A percentile compares a stretch with the other conserved stretches of the same genome.
Conservation (phyloP, 2,329 filamentous ascomycete genomes). For the Hypoxylon sp. region DNA sequence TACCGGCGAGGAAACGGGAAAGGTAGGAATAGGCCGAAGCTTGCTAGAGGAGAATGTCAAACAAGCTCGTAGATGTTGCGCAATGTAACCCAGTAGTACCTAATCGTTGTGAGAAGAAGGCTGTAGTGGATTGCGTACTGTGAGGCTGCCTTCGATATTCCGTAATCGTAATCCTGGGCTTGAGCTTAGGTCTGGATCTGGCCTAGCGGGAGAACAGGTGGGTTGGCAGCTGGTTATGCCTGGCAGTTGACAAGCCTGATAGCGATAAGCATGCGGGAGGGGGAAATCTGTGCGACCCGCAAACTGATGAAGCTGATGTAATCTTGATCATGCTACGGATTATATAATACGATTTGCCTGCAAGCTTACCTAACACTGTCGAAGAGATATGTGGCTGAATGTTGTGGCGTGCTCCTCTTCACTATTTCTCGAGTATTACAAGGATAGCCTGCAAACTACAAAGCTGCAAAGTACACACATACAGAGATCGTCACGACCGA, state of each 20-base stretch:
- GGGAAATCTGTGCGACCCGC: conserved; percentile 7
- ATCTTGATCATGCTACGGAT: conserved; percentile 18
- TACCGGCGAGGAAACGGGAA: not conserved
- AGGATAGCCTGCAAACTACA: not conserved
- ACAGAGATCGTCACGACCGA: not conserved
- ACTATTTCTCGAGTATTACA: not conserved
- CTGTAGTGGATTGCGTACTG: conserved; percentile 39
- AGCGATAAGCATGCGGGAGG: too few species aligned
- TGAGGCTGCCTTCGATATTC: conserved; percentile 42
- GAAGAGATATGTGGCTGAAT: conserved; percentile 15
- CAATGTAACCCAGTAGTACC: conserved; percentile 17
- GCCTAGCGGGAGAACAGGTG: conserved; percentile 31
- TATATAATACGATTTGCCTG: not conserved
- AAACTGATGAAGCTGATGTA: conserved; percentile 15
- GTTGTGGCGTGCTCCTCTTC: conserved; percentile 2
- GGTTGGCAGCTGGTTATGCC: not conserved
- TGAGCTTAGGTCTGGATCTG: conserved; percentile 40
- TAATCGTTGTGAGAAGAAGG: conserved; percentile 23
- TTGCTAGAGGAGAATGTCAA: conserved; percentile 22
- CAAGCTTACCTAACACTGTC: conserved; percentile 6
- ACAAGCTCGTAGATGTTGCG: conserved; percentile 17
- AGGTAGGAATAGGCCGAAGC: conserved; percentile 8
- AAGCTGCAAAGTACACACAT: not conserved
- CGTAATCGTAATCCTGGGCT: conserved; percentile 35
- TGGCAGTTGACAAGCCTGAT: too few species aligned